Evolutionary conservation across 2,329 filamentous ascomycete genomes (phyloP).

Genomic region (Fusarium xylarioides): DNA sequence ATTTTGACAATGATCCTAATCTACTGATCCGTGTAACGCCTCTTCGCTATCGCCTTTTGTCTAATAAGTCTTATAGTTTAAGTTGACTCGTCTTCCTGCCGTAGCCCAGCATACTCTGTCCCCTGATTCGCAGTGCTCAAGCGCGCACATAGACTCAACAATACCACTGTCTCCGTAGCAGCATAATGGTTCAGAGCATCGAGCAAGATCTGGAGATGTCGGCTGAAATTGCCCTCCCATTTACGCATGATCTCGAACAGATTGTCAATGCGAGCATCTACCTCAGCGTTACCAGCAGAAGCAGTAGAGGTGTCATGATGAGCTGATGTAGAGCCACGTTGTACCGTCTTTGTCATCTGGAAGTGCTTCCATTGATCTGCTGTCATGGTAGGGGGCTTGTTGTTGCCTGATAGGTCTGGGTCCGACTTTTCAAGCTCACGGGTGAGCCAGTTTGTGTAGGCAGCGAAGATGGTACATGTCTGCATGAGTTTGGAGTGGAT

Average conservation of each 20-base stretch:
- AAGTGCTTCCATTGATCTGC: conserved; percentile 68
- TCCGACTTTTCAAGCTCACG: conserved; percentile 86
- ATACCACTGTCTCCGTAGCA: conserved; percentile 94
- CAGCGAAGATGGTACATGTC: conserved; percentile 92
- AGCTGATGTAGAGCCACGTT: conserved; percentile 46
- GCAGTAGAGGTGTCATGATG: conserved; percentile 48
- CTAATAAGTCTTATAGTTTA: conserved; percentile 4
- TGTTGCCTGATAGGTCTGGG: conserved; percentile 73
- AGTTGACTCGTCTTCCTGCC: conserved; percentile 64
- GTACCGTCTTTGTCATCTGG: conserved; percentile 58
- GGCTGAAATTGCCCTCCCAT: conserved; percentile 92
- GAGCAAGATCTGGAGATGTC: conserved; percentile 91
- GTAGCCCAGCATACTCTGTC: conserved; percentile 68
- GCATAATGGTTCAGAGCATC: conserved; percentile 97
- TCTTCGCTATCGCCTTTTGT: neutral
- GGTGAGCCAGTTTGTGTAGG: conserved; percentile 86
- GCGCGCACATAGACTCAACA: conserved; percentile 86
- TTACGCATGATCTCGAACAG: conserved; percentile 88
- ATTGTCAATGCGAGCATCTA: conserved; percentile 69
- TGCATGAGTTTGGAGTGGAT: conserved; percentile 98
- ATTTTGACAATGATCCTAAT: conserved; percentile 27
- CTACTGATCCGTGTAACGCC: conserved; percentile 38
- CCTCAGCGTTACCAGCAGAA: conserved; percentile 47
- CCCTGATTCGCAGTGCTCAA: conserved; percentile 85
- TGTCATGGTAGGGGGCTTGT: conserved; percentile 68